Evolutionary conservation across 2,329 filamentous ascomycete species (phyloP).

Genomic region (Claviceps sp.): DNA sequence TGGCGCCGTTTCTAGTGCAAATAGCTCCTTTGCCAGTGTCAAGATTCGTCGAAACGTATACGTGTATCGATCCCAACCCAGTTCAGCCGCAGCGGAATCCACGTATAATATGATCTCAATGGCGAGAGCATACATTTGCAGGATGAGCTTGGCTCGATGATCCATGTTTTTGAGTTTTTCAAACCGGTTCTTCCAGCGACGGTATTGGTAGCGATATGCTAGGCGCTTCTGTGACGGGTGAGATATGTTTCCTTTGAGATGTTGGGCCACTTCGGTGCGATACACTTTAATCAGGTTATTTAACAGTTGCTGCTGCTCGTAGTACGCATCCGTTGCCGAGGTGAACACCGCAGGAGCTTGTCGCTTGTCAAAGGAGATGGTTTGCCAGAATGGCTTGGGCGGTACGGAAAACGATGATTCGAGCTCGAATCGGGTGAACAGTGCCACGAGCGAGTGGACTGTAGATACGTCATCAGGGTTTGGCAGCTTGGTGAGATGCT

Average conservation of each 20-base stretch:
- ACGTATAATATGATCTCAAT: constrained; percentile 1
- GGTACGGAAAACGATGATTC: constrained; percentile 1
- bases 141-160: not conserved
- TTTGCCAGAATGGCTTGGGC: constrained; percentile 1
- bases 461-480: not conserved
- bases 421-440: constrained; percentile 7
- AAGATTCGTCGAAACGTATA: constrained; percentile 1
- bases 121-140: constrained; percentile 2
- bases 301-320: constrained; percentile 1
- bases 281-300: constrained; percentile 2
- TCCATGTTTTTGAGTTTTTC: constrained; percentile 1
- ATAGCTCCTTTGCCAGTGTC: not conserved
- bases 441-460: constrained; percentile 5
- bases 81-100: not conserved
- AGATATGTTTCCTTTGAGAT: not conserved
- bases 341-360: not conserved
- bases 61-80: constrained; percentile 3
- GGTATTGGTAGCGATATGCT: constrained; percentile 2
- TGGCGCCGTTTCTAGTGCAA: not conserved
- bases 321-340: constrained; percentile 1
- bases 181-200: constrained; percentile 5
- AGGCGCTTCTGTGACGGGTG: not conserved
- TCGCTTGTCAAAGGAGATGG: constrained; percentile 1
- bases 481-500: not conserved
- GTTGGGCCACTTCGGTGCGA: not conserved